These are phyloP conservation scores for Tilletia caries DNA, from an alignment of 1,284 basidiomycete species.

Conservation along the genomic window DNA sequence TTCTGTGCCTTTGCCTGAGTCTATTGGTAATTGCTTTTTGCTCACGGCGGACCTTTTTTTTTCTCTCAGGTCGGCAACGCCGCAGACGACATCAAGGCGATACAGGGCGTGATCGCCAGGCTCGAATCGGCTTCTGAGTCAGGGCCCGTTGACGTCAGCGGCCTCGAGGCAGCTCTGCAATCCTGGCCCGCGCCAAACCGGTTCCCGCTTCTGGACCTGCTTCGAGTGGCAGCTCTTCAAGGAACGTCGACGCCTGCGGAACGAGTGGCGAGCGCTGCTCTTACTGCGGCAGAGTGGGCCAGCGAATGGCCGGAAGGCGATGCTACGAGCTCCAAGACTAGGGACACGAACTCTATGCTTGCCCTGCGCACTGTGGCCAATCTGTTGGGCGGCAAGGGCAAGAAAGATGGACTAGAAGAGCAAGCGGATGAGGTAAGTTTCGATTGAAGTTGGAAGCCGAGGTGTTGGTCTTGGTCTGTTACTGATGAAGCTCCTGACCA, in stretches of 20 bases:
- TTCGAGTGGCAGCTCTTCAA: constrained; percentile 71
- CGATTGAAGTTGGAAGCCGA: constrained; percentile 61
- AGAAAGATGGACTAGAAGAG: constrained; percentile 38
- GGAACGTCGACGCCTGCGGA: constrained; percentile 58
- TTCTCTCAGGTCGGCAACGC: neutral
- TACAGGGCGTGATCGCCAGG: neutral
- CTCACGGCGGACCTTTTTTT: too few species aligned
- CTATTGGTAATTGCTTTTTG: too few species aligned
- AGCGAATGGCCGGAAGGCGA: constrained; percentile 57
- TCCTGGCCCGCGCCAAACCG: constrained; percentile 76
- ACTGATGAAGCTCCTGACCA: constrained; percentile 18
- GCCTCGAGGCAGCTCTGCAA: constrained; percentile 60
- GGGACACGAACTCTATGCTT: constrained; percentile 83
- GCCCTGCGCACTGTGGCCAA: constrained; percentile 78
- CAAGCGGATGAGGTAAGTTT: constrained; percentile 56
- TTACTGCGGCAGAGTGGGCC: constrained; percentile 70
- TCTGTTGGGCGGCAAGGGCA: constrained; percentile 59
- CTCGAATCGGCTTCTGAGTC: neutral
- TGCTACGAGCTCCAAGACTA: constrained; percentile 59
- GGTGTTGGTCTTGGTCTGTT: too few species aligned
- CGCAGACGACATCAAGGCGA: neutral
- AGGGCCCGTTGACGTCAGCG: constrained; percentile 23
- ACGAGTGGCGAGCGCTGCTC: constrained; percentile 64
- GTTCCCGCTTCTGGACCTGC: constrained; percentile 88
- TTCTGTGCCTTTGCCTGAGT: neutral